Percentiles rank a stretch among this genome's conserved stretches.
Evolutionary conservation across 495 filamentous ascomycete genomes (phyloP).

Genomic region (Haplographium delicatum): DNA sequence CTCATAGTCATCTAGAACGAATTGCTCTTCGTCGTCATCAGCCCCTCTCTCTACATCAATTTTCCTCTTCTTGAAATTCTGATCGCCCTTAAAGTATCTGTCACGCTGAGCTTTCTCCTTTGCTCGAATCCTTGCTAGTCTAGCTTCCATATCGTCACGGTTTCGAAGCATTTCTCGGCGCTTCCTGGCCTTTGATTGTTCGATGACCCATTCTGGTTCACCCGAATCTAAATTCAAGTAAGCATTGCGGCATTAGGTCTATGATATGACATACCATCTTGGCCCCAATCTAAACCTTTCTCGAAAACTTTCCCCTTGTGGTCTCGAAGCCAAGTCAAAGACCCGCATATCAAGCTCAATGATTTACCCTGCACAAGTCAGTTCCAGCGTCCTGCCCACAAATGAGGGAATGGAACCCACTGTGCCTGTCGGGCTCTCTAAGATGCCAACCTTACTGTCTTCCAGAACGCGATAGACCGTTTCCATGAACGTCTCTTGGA

Average conservation of each 20-base stretch:
- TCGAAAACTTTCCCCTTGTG: slow-evolving; percentile 68
- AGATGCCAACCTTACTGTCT: slow-evolving; percentile 77
- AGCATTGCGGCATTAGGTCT: background rate
- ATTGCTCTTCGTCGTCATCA: slow-evolving; percentile 62
- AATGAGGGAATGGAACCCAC: slow-evolving; percentile 31
- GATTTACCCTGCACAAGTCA: slow-evolving; percentile 73
- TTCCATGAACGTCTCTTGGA: slow-evolving; percentile 87
- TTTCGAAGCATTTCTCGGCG: slow-evolving; percentile 58
- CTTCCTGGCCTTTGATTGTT: slow-evolving; percentile 64
- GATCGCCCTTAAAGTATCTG: slow-evolving; percentile 34
- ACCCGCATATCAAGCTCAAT: slow-evolving; percentile 85
- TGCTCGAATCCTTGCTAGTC: slow-evolving; percentile 60
- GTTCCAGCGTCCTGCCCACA: background rate
- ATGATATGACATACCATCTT: slow-evolving; percentile 24
- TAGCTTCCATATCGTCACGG: slow-evolving; percentile 65
- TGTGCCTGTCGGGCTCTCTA: slow-evolving; percentile 87
- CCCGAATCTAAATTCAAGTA: slow-evolving; percentile 47
- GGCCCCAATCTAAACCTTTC: slow-evolving; percentile 40
- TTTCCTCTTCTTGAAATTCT: slow-evolving; percentile 44
- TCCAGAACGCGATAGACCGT: slow-evolving; percentile 79
- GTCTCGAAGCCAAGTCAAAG: slow-evolving; percentile 89
- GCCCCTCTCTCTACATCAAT: slow-evolving; percentile 24
- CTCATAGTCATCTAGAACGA: slow-evolving; percentile 73
- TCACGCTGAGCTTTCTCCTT: slow-evolving; percentile 62
- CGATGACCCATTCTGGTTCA: slow-evolving; percentile 87